These are phyloP conservation scores for Fusarium napiforme DNA, from an alignment of 2,329 filamentous ascomycete genomes.

Conservation along the genomic window DNA sequence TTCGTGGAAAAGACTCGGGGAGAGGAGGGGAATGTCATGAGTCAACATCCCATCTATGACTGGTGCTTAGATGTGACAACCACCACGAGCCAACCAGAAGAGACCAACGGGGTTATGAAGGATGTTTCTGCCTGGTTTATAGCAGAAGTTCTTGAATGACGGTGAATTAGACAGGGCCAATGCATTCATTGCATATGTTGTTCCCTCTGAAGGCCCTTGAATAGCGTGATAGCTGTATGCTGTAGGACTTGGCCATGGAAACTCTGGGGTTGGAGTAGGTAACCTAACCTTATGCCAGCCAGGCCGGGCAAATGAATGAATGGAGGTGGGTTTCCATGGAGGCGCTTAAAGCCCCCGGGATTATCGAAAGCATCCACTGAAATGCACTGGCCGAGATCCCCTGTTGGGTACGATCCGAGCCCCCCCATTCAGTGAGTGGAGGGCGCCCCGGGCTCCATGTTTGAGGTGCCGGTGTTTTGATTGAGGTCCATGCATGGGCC, in stretches of 20 bases:
- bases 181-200: conserved; percentile 2
- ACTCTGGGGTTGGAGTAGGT: conserved; percentile 16
- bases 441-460: not conserved
- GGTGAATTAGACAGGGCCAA: not conserved
- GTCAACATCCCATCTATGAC: conserved; percentile 32
- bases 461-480: conserved; percentile 15
- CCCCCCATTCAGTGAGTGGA: not conserved
- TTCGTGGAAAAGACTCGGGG: conserved; percentile 8
- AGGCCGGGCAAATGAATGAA: not conserved
- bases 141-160: not conserved
- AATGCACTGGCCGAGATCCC: conserved; percentile 20
- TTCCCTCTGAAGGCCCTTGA: conserved; percentile 1
- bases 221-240: conserved; percentile 8
- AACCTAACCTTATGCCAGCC: not conserved
- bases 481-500: not conserved
- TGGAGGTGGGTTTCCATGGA: not conserved
- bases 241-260: conserved; percentile 2
- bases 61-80: conserved; percentile 19
- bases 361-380: conserved; percentile 18
- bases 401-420: conserved; percentile 27
- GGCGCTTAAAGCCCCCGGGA: conserved; percentile 16
- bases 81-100: conserved; percentile 24
- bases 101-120: not conserved
- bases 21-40: conserved; percentile 26
- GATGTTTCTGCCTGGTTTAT: conserved; percentile 2